Evolutionary conservation across 129 eudicot species (phyloP).

Genomic region (Centella asiatica): DNA sequence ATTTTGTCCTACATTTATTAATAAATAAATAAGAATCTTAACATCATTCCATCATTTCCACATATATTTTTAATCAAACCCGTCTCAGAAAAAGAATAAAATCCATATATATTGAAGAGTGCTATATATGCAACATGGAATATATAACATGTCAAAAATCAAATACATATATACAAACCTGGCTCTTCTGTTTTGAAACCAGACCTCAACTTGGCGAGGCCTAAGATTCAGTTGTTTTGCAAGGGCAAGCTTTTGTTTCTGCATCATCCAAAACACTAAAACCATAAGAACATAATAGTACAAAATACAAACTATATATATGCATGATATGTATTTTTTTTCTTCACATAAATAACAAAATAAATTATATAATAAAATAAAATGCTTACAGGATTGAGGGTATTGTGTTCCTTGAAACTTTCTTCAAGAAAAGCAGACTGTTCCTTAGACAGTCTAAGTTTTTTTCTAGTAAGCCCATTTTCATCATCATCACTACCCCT

Average conservation of each 20-base stretch:
- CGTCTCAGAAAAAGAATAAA: too few species aligned
- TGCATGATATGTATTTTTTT: neutral
- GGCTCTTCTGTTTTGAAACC: slow-evolving; percentile 90
- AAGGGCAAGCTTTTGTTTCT: slow-evolving; percentile 77
- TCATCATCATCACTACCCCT: slow-evolving; percentile 83
- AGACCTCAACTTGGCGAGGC: slow-evolving; percentile 80
- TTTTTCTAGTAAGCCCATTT: slow-evolving; percentile 43
- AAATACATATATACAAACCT: too few species aligned
- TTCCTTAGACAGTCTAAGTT: slow-evolving; percentile 58
- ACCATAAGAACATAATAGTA: neutral
- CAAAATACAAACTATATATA: neutral
- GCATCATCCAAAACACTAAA: slow-evolving; percentile 20
- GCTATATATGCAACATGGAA: too few species aligned
- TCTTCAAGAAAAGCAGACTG: slow-evolving; percentile 87
- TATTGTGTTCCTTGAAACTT: slow-evolving; percentile 68
- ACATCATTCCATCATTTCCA: too few species aligned
- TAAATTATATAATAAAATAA: neutral
- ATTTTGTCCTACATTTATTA: slow-evolving; percentile 42
- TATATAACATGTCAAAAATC: too few species aligned
- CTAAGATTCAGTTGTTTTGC: slow-evolving; percentile 70
- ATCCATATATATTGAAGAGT: too few species aligned
- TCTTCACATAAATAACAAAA: neutral
- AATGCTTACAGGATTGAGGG: slow-evolving; percentile 63
- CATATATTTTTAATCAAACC: too few species aligned
- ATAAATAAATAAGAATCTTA: neutral